A percentile compares a stretch with the other conserved stretches of the same genome.
Conservation (phyloP, 2,329 filamentous ascomycete genomes). For the Trichoderma arundinaceum region DNA sequence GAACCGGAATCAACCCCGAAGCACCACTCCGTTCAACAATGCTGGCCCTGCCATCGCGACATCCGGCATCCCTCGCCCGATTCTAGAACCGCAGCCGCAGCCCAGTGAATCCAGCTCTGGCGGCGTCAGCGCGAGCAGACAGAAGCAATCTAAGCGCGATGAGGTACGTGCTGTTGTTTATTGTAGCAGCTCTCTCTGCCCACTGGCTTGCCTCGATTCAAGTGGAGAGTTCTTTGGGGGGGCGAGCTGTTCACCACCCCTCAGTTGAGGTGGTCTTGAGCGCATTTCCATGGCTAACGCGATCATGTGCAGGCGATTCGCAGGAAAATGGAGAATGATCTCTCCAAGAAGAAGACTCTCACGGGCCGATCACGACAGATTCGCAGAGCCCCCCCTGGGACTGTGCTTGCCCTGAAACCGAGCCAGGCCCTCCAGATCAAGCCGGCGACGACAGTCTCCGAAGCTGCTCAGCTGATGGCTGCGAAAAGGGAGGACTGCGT, state of each 20-base stretch:
- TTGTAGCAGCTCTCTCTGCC: not conserved
- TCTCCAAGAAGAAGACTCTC: conserved; percentile 94
- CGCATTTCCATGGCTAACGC: conserved; percentile 28
- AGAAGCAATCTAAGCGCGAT: conserved; percentile 97
- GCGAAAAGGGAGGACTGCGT: conserved; percentile 98
- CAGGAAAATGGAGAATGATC: conserved; percentile 93
- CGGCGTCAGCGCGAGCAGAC: conserved; percentile 85
- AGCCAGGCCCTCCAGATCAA: conserved; percentile 98
- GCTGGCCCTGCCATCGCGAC: conserved; percentile 53
- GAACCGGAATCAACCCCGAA: conserved; percentile 62
- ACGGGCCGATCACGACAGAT: conserved; percentile 79
- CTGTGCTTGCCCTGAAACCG: conserved; percentile 92
- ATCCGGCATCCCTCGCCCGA: conserved; percentile 75
- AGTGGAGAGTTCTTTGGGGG: conserved; percentile 9
- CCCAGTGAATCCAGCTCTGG: conserved; percentile 64
- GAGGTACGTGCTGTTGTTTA: conserved; percentile 70
- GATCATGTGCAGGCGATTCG: conserved; percentile 78
- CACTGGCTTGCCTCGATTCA: not conserved
- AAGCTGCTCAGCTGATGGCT: conserved; percentile 98
- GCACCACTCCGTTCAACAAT: conserved; percentile 64
- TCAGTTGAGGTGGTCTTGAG: conserved; percentile 25
- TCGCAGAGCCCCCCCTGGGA: conserved; percentile 93
- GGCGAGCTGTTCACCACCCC: conserved; percentile 7
- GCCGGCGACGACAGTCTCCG: conserved; percentile 88
- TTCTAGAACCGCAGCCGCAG: conserved; percentile 66